A percentile compares a stretch with the other conserved stretches of the same genome.
These are phyloP conservation scores for Maudiozyma bulderi DNA, from an alignment of 805 yeast genomes.

Conservation along the genomic window DNA sequence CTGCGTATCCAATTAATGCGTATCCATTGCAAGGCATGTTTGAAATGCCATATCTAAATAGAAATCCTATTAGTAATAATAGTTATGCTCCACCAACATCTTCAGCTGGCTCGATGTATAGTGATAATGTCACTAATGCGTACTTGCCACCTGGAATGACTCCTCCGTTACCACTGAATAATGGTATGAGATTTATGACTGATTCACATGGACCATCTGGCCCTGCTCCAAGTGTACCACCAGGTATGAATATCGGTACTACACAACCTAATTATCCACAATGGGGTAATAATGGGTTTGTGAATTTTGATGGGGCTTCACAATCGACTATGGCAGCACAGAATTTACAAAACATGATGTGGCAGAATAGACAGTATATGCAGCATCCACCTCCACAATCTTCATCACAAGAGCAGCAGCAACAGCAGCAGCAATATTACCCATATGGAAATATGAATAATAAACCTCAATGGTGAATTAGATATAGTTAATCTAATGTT, in stretches of 20 bases:
- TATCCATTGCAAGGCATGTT: neutral
- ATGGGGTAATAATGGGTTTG: no score
- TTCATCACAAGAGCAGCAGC: slow-evolving; percentile 1
- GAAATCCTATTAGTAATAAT: no score
- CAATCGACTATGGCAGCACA: neutral
- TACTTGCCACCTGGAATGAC: neutral
- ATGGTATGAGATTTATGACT: neutral
- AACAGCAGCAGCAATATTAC: neutral
- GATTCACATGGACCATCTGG: neutral
- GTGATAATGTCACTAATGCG: neutral
- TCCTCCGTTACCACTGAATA: neutral
- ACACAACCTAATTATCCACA: no score
- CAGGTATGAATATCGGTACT: neutral
- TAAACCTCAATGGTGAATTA: neutral
- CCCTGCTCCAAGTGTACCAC: neutral
- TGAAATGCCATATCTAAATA: no score
- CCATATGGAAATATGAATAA: neutral
- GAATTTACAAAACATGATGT: neutral
- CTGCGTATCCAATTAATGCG: neutral
- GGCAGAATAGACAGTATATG: neutral
- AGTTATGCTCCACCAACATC: neutral
- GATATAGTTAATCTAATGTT: neutral
- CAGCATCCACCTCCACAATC: neutral
- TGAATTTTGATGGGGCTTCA: neutral
- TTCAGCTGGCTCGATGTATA: neutral